Percentiles rank a stretch among this genome's conserved stretches.
Evolutionary conservation across 768 basidiomycete genomes (phyloP).

Genomic region (Suillus subluteus): DNA sequence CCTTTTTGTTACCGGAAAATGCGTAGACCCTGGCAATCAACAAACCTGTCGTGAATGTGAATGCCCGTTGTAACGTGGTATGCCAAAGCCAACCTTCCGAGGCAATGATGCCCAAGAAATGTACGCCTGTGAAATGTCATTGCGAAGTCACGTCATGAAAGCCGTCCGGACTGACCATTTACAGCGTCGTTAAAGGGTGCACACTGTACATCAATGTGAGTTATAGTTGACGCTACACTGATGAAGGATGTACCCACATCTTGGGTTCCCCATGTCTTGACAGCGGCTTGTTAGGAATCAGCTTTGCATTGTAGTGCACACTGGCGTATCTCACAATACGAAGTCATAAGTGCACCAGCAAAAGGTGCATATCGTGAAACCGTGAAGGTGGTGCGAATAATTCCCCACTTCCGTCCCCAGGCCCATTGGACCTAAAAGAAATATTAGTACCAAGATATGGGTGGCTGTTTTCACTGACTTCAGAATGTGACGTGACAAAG

Average conservation of each 20-base stretch:
- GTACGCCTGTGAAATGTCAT: not conserved
- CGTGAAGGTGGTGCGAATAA: not conserved
- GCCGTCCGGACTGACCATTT: not conserved
- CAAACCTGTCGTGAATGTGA: not conserved
- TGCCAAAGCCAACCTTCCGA: not conserved
- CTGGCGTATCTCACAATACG: not conserved
- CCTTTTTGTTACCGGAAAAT: not conserved
- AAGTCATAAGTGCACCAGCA: slow-evolving; percentile 10
- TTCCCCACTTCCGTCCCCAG: slow-evolving; percentile 13
- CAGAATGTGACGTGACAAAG: not conserved
- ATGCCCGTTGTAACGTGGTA: not conserved
- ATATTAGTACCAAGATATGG: not conserved
- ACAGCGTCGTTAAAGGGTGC: not conserved
- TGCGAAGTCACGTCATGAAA: not conserved
- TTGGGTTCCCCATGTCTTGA: not conserved
- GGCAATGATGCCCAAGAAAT: not conserved
- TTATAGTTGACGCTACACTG: not conserved
- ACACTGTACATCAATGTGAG: not conserved
- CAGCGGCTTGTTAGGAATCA: not conserved
- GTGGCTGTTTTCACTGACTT: not conserved
- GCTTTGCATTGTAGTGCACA: not conserved
- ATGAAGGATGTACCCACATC: not conserved
- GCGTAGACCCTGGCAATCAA: not conserved
- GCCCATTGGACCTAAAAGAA: slow-evolving; percentile 20
- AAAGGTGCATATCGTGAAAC: slow-evolving; percentile 13